A percentile compares a stretch with the other conserved stretches of the same genome.
Conservation (phyloP, 2,329 filamentous ascomycete species). For the Neopestalotiopsis sp. region DNA sequence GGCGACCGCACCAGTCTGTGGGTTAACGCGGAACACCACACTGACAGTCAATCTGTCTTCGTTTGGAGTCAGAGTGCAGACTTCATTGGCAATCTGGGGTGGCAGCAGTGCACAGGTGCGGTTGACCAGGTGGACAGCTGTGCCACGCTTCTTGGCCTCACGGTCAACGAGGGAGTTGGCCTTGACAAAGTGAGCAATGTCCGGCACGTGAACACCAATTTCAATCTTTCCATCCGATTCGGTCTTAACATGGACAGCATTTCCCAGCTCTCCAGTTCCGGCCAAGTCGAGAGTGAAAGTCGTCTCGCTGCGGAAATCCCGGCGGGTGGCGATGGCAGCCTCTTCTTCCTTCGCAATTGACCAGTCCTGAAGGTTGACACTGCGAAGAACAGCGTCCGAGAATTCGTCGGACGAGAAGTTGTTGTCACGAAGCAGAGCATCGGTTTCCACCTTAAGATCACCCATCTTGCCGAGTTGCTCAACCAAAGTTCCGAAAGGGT, state of each 20-base stretch:
- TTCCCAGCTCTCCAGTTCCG: conserved; percentile 85
- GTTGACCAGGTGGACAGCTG: conserved; percentile 93
- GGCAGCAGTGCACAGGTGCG: conserved; percentile 87
- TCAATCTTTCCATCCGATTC: conserved; percentile 85
- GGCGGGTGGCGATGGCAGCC: conserved; percentile 71
- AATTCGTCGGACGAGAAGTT: conserved; percentile 99
- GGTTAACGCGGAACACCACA: conserved; percentile 90
- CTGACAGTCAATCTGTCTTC: conserved; percentile 90
- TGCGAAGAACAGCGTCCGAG: conserved; percentile 93
- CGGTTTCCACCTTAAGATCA: conserved; percentile 95
- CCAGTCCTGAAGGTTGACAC: conserved; percentile 92
- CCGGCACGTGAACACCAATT: conserved; percentile 92
- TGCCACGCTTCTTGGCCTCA: conserved; percentile 97
- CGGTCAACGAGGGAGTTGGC: conserved; percentile 92
- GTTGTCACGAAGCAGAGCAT: conserved; percentile 95
- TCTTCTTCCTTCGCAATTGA: conserved; percentile 84
- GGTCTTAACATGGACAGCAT: conserved; percentile 90
- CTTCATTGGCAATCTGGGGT: conserved; percentile 79
- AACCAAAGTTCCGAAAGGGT: conserved; percentile 96
- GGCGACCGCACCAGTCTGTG: conserved; percentile 75
- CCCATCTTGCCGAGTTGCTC: conserved; percentile 98
- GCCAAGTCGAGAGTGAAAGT: conserved; percentile 93
- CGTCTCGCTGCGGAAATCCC: conserved; percentile 87
- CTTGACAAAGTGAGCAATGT: conserved; percentile 97
- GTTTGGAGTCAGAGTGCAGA: conserved; percentile 86